A percentile compares a stretch with the other conserved stretches of the same genome.
These are phyloP conservation scores for Alternaria sp. DNA, from an alignment of 2,329 filamentous ascomycete genomes.

Conservation along the genomic window DNA sequence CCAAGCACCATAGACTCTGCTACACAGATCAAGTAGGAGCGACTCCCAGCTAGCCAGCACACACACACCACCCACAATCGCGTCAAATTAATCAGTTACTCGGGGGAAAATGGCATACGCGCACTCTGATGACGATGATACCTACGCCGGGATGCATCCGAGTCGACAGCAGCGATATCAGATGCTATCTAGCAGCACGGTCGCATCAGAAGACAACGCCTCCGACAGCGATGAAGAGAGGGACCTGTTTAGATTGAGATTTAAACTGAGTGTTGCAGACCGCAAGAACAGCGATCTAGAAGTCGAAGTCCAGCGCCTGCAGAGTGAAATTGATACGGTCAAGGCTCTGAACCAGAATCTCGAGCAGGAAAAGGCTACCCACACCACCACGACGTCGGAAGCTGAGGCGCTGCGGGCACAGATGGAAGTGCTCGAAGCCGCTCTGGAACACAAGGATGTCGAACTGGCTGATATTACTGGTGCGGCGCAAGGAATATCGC, in stretches of 20 bases:
- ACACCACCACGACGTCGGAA: not conserved
- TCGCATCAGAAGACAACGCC: too few relatives aligned
- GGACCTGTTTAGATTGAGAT: too few relatives aligned
- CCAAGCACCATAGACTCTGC: constrained; percentile 3
- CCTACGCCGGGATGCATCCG: too few relatives aligned
- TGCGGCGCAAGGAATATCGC: too few relatives aligned
- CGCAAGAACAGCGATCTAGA: not conserved
- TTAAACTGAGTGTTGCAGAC: too few relatives aligned
- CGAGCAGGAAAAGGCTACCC: not conserved
- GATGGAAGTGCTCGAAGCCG: not conserved
- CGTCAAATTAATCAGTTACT: not conserved
- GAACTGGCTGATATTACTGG: too few relatives aligned
- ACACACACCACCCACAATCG: too few relatives aligned
- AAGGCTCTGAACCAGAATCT: not conserved
- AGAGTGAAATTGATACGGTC: not conserved
- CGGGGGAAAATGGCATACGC: not conserved
- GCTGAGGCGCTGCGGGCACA: not conserved
- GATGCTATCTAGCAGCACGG: not conserved
- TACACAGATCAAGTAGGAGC: not conserved
- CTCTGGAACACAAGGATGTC: not conserved
- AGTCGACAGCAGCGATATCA: not conserved
- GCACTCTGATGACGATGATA: too few relatives aligned
- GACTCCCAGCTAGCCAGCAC: not conserved
- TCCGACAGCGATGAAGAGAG: too few relatives aligned
- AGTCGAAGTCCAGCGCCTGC: not conserved